A percentile compares a stretch with the other conserved stretches of the same genome.
Conservation (phyloP, 306 rosid genomes). For the Trifolium subterraneum region DNA sequence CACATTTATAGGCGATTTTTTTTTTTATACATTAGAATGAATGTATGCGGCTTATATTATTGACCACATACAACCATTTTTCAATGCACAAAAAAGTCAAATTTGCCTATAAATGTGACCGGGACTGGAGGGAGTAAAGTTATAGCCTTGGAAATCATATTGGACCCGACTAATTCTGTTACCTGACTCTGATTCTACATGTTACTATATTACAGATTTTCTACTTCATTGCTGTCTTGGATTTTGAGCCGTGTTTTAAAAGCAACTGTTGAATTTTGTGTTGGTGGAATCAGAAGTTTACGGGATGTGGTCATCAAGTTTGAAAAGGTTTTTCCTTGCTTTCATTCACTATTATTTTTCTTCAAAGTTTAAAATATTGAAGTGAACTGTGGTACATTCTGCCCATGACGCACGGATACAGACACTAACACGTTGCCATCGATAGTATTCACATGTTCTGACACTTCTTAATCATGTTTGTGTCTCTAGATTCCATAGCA, state of each 20-base stretch:
- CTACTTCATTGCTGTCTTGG: constrained; percentile 72
- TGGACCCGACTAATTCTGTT: constrained; percentile 7
- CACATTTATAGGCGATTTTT: no score
- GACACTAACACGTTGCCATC: no score
- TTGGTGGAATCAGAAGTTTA: constrained; percentile 81
- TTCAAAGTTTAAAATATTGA: constrained; percentile 18
- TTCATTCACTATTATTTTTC: constrained; percentile 16
- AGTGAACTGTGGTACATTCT: constrained; percentile 20
- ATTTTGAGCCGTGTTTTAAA: constrained; percentile 71
- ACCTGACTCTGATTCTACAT: constrained; percentile 28
- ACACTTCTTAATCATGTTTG: background rate
- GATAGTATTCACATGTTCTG: no score
- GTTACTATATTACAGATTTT: constrained; percentile 56
- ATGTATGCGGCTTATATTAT: no score
- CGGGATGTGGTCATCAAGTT: constrained; percentile 80
- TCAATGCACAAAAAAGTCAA: no score
- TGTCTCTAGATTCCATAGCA: constrained; percentile 37
- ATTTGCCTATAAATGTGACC: no score
- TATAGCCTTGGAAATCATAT: background rate
- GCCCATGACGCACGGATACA: no score
- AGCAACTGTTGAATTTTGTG: constrained; percentile 77
- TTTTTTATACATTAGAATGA: no score
- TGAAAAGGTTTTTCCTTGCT: constrained; percentile 68
- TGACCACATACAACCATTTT: no score
- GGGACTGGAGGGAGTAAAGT: no score